Evolutionary conservation across 2,329 filamentous ascomycete genomes (phyloP), one percentile per base, ranked within the genome.

Genomic region (Samsoniella hepiali): DNA sequence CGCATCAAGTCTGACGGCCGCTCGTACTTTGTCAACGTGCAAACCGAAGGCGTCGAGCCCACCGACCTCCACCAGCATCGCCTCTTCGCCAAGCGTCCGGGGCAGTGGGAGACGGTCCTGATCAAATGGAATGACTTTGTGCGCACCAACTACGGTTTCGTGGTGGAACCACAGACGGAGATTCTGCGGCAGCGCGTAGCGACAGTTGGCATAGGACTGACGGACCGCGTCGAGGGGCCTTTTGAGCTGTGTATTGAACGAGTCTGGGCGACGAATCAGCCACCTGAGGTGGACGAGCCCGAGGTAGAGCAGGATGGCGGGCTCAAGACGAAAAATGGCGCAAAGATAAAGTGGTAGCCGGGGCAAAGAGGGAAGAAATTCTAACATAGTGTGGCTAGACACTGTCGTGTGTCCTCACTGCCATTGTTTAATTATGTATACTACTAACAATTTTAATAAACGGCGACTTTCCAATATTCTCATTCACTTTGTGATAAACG

Each of bases 31-130:
- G 87, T 99, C 71, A 99, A 99, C 76, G 80, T 99, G 17, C 95
- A 98, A 79, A 97, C 93, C 3, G 94, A 99, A 73, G 91, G 91
- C 1, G 88, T 99, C 62, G 91, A 97, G 55, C 91, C 92, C 11
- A 94, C 93, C n/a, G 95, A 99, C 74, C 82, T 99, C 67, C 95
- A 98, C 75, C 95, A 99, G 75, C 95, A 99, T 76, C 83, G 95
- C 57, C 78, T 99, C 5, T 96, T 92, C 69, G 84, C 89, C 9
- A 89, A 88, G 71, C 85, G 86, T 9, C 88, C 91, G 0, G 93
- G 93, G 1, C 84, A 93, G 70, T 99, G 95, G 95, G 94, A 99
- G 81, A 97, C 95, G 1, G 85, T 97, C n/a, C 76, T 96, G 54
- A 89, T 99, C 67, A 90, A 90, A 66, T 95, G 93, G 84, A 89